Evolutionary conservation across 2,329 filamentous ascomycete genomes (phyloP), one percentile per base, ranked within the genome.

Genomic region (Sarocladium strictum): DNA sequence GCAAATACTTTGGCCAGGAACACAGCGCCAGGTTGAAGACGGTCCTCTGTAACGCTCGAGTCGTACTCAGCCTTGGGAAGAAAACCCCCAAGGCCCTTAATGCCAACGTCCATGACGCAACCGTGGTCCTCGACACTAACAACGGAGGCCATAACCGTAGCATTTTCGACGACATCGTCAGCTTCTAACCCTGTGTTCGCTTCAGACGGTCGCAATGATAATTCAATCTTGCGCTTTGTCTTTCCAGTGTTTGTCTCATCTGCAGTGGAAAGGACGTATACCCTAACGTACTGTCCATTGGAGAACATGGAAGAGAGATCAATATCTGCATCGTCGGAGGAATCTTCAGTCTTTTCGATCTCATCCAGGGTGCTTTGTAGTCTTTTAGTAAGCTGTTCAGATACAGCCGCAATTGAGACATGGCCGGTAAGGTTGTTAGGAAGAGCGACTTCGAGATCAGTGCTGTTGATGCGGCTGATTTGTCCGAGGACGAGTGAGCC

Each of bases 71-170:
- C 90, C 58, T 87, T 88, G 4, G 90, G 83, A 65, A 99, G 78
- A 72, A 99, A 99, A 2, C 89, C 94, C 59, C 85, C 86, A 53
- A 92, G 68, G 35, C 82, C 79, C 33, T 84, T 77, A 6, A 97
- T 75, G 17, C 90, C 90, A 35, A 97, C 72, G 62, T 97, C 90
- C 90, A 99, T 96, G 55, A 97, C 83, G 56, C 94, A 80, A 58
- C 94, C 94, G 65, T 96, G 92, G 63, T 99, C 95, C 70, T 99
- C 93, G n/a, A 95, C 87, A 69, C 93, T 99, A 52, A 81, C 72
- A 24, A 99, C 86, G 0, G 91, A 87, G 2, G 91, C 93, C 79
- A 97, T 95, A 19, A 97, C 75, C 45, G 89, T 91, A 59, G 77
- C 79, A 64, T 96, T 87, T 38, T 80, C 72, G 10, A 94, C 84